These are phyloP conservation scores for Patellifolia procumbens DNA, from an alignment of 179 eudicot species.

Conservation along the genomic window DNA sequence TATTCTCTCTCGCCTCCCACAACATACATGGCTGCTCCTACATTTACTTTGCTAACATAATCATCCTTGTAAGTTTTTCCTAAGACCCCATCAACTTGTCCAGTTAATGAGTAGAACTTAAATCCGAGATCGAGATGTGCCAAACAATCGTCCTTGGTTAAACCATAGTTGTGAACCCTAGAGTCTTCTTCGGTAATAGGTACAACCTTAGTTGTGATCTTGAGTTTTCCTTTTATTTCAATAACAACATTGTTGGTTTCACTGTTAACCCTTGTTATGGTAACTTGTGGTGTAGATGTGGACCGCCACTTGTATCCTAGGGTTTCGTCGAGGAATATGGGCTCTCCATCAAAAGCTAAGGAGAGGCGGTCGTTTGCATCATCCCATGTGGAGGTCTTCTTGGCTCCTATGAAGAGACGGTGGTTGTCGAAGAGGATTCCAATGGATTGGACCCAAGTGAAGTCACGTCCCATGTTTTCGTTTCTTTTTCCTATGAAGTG, in stretches of 20 bases:
- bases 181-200: constrained; percentile 61
- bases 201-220: constrained; percentile 58
- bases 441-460: constrained; percentile 75
- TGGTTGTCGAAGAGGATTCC: constrained; percentile 66
- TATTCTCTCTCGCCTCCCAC: constrained; percentile 62
- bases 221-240: constrained; percentile 49
- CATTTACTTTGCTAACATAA: constrained; percentile 59
- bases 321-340: constrained; percentile 36
- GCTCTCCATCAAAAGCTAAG: constrained; percentile 44
- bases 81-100: constrained; percentile 53
- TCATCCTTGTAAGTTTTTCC: constrained; percentile 61
- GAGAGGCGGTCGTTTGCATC: constrained; percentile 47
- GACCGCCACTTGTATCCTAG: constrained; percentile 35
- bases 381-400: constrained; percentile 64
- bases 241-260: constrained; percentile 31
- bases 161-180: constrained; percentile 58
- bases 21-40: constrained; percentile 58
- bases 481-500: constrained; percentile 71
- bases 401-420: constrained; percentile 57
- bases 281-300: constrained; percentile 20
- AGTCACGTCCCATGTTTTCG: constrained; percentile 53
- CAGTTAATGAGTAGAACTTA: constrained; percentile 46
- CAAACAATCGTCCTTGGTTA: constrained; percentile 59
- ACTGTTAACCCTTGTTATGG: constrained; percentile 26
- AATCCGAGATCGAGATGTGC: constrained; percentile 78